Evolutionary conservation across 2,329 filamentous ascomycete species (phyloP).

Genomic region (Orbilia quercus): DNA sequence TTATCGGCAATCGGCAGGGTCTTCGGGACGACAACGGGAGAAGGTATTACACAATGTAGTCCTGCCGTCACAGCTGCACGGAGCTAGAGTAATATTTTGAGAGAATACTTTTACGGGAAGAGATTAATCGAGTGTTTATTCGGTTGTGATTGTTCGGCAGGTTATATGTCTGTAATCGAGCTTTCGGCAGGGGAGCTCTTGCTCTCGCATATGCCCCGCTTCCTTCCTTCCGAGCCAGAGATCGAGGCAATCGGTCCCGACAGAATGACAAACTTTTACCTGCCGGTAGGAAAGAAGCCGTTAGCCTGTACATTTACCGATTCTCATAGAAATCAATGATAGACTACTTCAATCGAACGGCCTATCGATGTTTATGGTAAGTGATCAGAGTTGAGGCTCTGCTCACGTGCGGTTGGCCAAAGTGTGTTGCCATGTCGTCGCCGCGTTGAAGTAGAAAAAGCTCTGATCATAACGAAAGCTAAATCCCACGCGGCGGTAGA

Average conservation of each 20-base stretch:
- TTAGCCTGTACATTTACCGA: no score
- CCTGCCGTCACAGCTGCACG: no score
- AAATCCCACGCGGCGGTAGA: constrained; percentile 13
- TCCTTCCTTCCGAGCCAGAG: constrained; percentile 25
- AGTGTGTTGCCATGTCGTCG: constrained; percentile 46
- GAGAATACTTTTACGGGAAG: neutral
- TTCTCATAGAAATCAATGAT: no score
- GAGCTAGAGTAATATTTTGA: no score
- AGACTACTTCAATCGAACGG: no score
- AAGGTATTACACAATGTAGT: constrained; percentile 19
- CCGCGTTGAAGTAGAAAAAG: neutral
- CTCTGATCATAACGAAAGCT: neutral
- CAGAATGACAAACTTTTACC: constrained; percentile 32
- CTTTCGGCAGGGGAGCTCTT: constrained; percentile 21
- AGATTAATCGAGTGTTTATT: constrained; percentile 1
- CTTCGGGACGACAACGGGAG: constrained; percentile 3
- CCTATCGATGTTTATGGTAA: neutral
- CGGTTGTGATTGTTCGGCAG: constrained; percentile 12
- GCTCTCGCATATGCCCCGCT: constrained; percentile 36
- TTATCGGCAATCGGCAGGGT: constrained; percentile 22
- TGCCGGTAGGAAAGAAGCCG: neutral
- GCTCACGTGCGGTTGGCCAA: constrained; percentile 4
- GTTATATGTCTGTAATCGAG: neutral
- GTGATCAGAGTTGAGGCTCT: constrained; percentile 1
- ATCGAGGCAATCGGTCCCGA: constrained; percentile 29